Conservation (phyloP, 73 alveolate genomes). For the Uronychia binucleata region DNA sequence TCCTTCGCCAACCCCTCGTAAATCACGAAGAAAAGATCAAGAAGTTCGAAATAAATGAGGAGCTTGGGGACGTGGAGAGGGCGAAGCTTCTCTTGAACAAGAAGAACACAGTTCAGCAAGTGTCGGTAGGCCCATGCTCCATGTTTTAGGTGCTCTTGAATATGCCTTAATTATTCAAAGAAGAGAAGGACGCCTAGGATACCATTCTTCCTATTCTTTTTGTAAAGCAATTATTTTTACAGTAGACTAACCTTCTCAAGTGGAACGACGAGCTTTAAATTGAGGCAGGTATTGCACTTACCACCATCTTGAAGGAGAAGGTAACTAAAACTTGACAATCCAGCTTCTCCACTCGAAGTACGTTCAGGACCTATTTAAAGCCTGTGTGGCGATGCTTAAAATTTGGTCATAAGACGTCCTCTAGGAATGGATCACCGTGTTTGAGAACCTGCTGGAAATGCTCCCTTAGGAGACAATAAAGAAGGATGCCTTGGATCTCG, state of each 20-base stretch:
- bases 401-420: conserved; percentile 36
- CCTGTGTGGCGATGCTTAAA: conserved; percentile 28
- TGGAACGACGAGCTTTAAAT: conserved; percentile 48
- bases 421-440: conserved; percentile 44
- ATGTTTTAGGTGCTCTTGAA: conserved; percentile 22
- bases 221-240: background rate
- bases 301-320: conserved; percentile 7
- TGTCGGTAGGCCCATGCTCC: background rate
- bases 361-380: background rate
- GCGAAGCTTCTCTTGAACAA: conserved; percentile 30
- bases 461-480: background rate
- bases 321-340: background rate
- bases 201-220: conserved; percentile 16
- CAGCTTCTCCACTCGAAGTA: conserved; percentile 2
- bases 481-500: conserved; percentile 18
- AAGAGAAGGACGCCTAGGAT: conserved; percentile 10
- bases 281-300: conserved; percentile 35
- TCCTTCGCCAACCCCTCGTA: conserved; percentile 4
- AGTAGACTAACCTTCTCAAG: conserved; percentile 5
- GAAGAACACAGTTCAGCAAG: conserved; percentile 7
- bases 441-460: background rate
- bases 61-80: conserved; percentile 34
- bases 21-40: conserved; percentile 41
- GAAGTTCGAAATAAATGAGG: conserved; percentile 34
- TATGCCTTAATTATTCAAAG: conserved; percentile 16